These are phyloP conservation scores for Torulaspora globosa DNA, from an alignment of 1,139 yeast species.

Conservation along the genomic window DNA sequence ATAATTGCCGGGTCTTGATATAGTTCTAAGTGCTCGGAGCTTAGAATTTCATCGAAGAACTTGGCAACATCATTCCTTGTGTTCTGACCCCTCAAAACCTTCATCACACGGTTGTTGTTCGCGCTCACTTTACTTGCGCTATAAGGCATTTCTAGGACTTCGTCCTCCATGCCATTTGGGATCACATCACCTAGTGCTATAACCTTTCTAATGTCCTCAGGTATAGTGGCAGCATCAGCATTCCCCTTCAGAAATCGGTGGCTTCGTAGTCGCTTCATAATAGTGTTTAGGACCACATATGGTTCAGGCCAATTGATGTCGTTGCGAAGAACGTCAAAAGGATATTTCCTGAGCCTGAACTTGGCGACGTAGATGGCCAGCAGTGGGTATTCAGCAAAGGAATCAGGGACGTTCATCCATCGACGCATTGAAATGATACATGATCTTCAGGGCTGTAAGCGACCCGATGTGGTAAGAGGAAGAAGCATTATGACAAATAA, in stretches of 20 bases:
- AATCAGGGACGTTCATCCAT: constrained; percentile 1
- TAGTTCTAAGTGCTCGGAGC: not conserved
- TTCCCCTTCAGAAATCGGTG: constrained; percentile 5
- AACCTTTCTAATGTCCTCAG: not conserved
- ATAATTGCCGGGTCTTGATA: not conserved
- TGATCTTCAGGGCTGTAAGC: constrained; percentile 1
- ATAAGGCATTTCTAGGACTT: constrained; percentile 1
- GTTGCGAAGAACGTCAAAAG: constrained; percentile 1
- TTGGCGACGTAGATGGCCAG: constrained; percentile 6
- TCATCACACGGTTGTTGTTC: not conserved
- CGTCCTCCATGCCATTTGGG: constrained; percentile 2
- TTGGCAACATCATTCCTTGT: not conserved
- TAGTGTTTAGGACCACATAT: constrained; percentile 7
- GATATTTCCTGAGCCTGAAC: constrained; percentile 5
- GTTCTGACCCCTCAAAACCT: not conserved
- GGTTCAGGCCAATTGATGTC: constrained; percentile 7
- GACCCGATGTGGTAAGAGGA: constrained; percentile 4
- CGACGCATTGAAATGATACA: constrained; percentile 3
- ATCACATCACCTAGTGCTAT: not conserved
- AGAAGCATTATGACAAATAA: constrained; percentile 3
- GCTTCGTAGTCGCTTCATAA: constrained; percentile 5
- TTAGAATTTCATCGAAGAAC: not conserved
- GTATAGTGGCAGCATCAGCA: not conserved
- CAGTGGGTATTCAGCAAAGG: constrained; percentile 3
- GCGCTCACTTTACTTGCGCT: not conserved